phyloP scores from a whole-genome alignment of 495 filamentous ascomycete genomes.

The Penicillium silybi region DNA sequence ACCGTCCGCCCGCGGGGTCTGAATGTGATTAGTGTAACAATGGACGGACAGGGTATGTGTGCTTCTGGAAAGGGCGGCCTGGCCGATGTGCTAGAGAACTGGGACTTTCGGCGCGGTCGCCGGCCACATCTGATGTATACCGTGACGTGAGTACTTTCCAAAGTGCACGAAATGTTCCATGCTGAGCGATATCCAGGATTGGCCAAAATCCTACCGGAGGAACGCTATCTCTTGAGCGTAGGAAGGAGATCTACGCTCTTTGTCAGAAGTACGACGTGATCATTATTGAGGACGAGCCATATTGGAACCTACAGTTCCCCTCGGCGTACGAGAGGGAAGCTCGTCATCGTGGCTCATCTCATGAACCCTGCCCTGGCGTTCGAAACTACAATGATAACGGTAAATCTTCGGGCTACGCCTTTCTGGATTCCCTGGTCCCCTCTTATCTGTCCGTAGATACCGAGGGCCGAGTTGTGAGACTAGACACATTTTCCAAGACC shows the following conservation, averaged over 20 bases:
- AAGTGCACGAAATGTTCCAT: background rate
- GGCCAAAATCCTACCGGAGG: slow-evolving; percentile 90
- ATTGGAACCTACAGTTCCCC: slow-evolving; percentile 92
- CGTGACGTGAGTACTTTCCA: slow-evolving; percentile 62
- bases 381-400: slow-evolving; percentile 43
- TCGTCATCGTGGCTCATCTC: slow-evolving; percentile 26
- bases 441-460: slow-evolving; percentile 72
- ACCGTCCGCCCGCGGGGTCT: slow-evolving; percentile 64
- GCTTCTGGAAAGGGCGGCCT: slow-evolving; percentile 64
- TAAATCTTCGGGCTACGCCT: slow-evolving; percentile 67
- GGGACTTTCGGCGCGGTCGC: slow-evolving; percentile 69
- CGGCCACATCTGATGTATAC: slow-evolving; percentile 86
- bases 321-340: slow-evolving; percentile 49
- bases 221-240: slow-evolving; percentile 62
- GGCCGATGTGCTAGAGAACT: slow-evolving; percentile 72
- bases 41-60: slow-evolving; percentile 77
- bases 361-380: slow-evolving; percentile 11
- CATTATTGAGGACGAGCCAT: slow-evolving; percentile 93
- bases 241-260: slow-evolving; percentile 73
- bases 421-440: slow-evolving; percentile 80
- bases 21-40: slow-evolving; percentile 64
- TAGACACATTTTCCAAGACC: slow-evolving; percentile 82
- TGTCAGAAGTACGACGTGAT: slow-evolving; percentile 85
- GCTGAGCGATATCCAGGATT: slow-evolving; percentile 47
- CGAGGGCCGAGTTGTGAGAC: slow-evolving; percentile 81